phyloP scores from a whole-genome alignment of 176 grass and related monocot genomes.

The Phragmites australis region DNA sequence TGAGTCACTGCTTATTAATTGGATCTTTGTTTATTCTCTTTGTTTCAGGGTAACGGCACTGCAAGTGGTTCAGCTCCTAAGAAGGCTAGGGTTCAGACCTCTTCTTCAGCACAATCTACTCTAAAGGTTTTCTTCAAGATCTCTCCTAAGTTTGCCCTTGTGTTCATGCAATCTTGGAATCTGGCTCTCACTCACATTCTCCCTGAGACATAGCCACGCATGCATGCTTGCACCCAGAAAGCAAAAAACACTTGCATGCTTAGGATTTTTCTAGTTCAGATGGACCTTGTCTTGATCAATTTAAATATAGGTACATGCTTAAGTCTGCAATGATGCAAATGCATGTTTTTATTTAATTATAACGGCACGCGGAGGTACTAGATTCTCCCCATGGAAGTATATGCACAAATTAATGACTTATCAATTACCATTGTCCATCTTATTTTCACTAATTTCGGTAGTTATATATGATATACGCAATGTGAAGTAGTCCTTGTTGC shows the following conservation, averaged over 20 bases:
- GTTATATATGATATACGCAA: too few relatives aligned
- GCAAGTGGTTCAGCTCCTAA: slow-evolving; percentile 73
- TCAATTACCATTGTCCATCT: neutral
- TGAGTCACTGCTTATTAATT: too few relatives aligned
- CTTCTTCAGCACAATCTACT: slow-evolving; percentile 78
- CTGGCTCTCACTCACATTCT: neutral
- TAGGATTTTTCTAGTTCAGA: neutral
- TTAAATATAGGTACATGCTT: neutral
- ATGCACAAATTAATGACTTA: neutral
- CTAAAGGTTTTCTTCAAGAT: slow-evolving; percentile 70
- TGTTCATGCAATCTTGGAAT: slow-evolving; percentile 6
- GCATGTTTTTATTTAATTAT: neutral
- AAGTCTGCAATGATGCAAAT: neutral
- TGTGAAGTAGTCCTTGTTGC: neutral
- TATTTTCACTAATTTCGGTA: neutral
- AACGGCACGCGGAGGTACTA: neutral
- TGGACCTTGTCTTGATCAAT: neutral
- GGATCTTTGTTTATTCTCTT: too few relatives aligned
- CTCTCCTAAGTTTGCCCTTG: neutral
- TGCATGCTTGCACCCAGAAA: neutral
- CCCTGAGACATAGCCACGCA: neutral
- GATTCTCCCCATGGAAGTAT: neutral
- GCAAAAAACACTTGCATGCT: neutral
- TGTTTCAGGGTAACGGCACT: slow-evolving; percentile 71
- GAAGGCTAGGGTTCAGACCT: slow-evolving; percentile 86